These are phyloP conservation scores for Kazachstania sp. DNA, from an alignment of 1,139 yeast genomes.

Conservation along the genomic window DNA sequence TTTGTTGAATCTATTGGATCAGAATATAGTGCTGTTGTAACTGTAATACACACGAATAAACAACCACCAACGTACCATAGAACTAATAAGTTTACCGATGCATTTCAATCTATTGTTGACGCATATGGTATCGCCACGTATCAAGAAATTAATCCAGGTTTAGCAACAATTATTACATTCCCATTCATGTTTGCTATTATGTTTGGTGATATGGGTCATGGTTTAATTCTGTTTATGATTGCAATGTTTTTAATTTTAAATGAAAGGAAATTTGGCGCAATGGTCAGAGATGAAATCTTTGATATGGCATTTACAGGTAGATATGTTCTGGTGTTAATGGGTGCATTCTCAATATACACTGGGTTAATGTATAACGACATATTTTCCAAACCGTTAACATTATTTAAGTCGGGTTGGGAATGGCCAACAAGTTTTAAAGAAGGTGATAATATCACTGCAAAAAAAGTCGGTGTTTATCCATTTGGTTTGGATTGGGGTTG, in stretches of 20 bases:
- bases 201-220: constrained; percentile 86
- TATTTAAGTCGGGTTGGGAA: constrained; percentile 66
- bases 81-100: constrained; percentile 66
- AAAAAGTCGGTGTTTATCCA: constrained; percentile 49
- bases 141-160: constrained; percentile 72
- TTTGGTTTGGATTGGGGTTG: constrained; percentile 70
- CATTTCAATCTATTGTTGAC: constrained; percentile 70
- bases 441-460: constrained; percentile 53
- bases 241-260: constrained; percentile 52
- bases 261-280: constrained; percentile 48
- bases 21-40: constrained; percentile 55
- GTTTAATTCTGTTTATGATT: constrained; percentile 53
- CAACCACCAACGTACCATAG: constrained; percentile 75
- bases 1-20: constrained; percentile 33
- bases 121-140: constrained; percentile 74
- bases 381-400: constrained; percentile 67
- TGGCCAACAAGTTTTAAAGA: constrained; percentile 55
- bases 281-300: constrained; percentile 69
- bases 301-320: constrained; percentile 78
- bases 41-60: constrained; percentile 54
- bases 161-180: constrained; percentile 70
- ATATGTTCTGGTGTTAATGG: constrained; percentile 67
- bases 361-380: constrained; percentile 71
- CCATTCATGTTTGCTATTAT: constrained; percentile 83
- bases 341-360: constrained; percentile 68